Conservation (phyloP, 2,329 filamentous ascomycete genomes). For the Tolypocladium inflatum region DNA sequence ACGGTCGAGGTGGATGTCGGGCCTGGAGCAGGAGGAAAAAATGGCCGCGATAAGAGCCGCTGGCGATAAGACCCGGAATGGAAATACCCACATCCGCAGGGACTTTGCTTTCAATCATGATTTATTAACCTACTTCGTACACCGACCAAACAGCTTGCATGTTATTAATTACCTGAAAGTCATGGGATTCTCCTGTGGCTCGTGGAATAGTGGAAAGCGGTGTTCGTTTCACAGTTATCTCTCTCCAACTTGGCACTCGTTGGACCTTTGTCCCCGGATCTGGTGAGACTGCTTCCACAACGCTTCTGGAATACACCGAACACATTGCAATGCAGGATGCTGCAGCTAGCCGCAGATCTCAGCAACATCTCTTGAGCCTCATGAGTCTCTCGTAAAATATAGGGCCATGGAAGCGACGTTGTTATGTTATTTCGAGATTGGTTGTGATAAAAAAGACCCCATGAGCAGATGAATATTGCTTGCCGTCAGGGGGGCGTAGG, state of each 20-base stretch:
- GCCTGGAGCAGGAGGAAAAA: constrained; percentile 6
- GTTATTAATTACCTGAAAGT: no score
- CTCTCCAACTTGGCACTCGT: background rate
- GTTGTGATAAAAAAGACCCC: background rate
- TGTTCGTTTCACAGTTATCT: background rate
- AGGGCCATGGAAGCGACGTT: background rate
- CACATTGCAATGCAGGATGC: background rate
- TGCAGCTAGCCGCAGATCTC: background rate
- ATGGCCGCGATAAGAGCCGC: constrained; percentile 12
- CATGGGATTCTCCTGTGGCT: background rate
- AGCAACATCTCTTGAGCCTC: background rate
- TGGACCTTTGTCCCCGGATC: background rate
- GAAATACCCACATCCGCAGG: constrained; percentile 1
- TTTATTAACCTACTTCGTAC: no score
- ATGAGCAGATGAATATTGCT: no score
- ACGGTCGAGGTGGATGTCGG: background rate
- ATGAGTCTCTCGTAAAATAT: background rate
- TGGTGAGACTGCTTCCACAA: background rate
- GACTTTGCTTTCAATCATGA: background rate
- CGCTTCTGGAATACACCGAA: background rate
- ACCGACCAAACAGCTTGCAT: background rate
- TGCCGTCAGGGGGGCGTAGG: no score
- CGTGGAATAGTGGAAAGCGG: no score
- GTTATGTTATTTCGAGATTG: background rate
- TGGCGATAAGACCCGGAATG: constrained; percentile 9